Evolutionary conservation across 1,139 yeast species (phyloP).

Genomic region (Scheffersomyces illinoinensis): DNA sequence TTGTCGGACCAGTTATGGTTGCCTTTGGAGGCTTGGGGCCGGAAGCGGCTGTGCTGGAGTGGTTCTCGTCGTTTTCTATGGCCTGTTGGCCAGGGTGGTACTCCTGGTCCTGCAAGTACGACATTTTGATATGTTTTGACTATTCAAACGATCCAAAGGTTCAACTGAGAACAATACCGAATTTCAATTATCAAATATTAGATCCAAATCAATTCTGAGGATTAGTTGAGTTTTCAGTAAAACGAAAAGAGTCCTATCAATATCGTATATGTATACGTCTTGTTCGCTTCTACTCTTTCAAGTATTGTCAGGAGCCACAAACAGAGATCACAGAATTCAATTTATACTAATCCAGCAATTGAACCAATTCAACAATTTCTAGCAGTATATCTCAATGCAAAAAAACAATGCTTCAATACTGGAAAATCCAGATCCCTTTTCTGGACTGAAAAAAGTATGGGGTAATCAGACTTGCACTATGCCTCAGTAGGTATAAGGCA

Average conservation of each 20-base stretch:
- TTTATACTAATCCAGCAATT: neutral
- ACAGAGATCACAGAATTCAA: neutral
- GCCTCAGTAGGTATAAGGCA: neutral
- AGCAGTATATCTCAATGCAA: neutral
- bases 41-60: neutral
- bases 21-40: neutral
- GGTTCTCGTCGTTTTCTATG: neutral
- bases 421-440: neutral
- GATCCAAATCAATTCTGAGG: too few species aligned
- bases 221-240: neutral
- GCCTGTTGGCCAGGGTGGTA: neutral
- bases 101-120: neutral
- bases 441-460: neutral
- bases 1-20: constrained; percentile 1
- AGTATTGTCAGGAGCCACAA: neutral
- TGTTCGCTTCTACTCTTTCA: neutral
- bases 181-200: neutral
- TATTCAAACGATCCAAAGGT: too few species aligned
- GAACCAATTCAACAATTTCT: neutral
- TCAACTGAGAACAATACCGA: neutral
- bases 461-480: neutral
- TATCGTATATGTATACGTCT: neutral
- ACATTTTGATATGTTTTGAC: neutral
- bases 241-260: neutral
- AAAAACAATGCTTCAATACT: neutral